Evolutionary conservation across 2,329 filamentous ascomycete genomes (phyloP).

Genomic region (Fusarium temperatum): DNA sequence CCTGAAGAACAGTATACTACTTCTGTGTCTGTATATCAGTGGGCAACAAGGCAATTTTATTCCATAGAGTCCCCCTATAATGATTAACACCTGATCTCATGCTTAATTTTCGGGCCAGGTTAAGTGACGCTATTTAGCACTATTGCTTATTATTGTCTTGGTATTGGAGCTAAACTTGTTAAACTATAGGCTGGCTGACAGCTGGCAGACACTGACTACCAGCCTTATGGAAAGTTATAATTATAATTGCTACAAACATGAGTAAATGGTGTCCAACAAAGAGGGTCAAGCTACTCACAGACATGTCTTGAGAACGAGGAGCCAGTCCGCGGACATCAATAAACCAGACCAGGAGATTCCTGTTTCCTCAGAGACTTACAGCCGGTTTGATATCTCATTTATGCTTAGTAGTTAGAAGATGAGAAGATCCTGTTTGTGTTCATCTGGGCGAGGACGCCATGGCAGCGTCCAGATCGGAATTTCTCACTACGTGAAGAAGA

Average conservation of each 20-base stretch:
- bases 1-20: neutral
- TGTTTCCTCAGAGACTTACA: no score
- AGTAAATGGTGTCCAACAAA: neutral
- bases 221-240: neutral
- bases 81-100: neutral
- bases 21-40: neutral
- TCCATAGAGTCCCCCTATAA: neutral
- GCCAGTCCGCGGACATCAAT: neutral
- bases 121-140: neutral
- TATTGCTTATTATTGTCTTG: neutral
- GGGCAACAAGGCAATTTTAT: neutral
- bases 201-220: no score
- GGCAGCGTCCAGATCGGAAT: no score
- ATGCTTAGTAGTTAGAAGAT: no score
- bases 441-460: no score
- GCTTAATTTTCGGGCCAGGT: neutral
- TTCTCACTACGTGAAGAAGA: neutral
- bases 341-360: neutral
- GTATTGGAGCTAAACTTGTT: neutral
- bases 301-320: neutral
- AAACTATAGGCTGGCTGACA: neutral
- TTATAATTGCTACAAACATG: neutral
- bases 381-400: no score
- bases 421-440: no score
- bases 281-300: neutral